phyloP scores from a whole-genome alignment of 148 eudicot genomes.

The Vaccinium darrowii region DNA sequence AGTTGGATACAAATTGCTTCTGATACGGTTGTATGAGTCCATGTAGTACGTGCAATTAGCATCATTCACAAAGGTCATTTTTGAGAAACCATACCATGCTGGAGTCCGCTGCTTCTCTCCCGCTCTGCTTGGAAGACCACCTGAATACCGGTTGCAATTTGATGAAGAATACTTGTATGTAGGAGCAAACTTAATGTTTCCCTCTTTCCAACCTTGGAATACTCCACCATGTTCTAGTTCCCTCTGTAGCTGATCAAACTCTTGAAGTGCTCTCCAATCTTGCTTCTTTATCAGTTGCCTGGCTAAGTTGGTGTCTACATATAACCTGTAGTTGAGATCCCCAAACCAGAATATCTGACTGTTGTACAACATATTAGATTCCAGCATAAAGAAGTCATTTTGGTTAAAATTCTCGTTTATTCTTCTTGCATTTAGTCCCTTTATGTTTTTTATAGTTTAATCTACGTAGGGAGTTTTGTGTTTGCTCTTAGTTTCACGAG shows the following conservation, averaged over 20 bases:
- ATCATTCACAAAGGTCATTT: neutral
- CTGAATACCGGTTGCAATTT: slow-evolving; percentile 54
- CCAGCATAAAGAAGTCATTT: neutral
- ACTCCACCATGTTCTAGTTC: slow-evolving; percentile 58
- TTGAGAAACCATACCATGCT: slow-evolving; percentile 45
- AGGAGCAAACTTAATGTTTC: slow-evolving; percentile 58
- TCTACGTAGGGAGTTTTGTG: neutral
- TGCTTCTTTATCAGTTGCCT: slow-evolving; percentile 47
- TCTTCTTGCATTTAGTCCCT: neutral
- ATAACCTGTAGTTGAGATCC: slow-evolving; percentile 65
- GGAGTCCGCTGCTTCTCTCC: slow-evolving; percentile 72
- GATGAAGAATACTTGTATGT: slow-evolving; percentile 61
- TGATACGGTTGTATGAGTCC: neutral
- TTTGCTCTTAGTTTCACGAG: neutral
- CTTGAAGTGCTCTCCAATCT: slow-evolving; percentile 46
- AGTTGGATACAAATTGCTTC: no score
- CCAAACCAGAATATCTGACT: slow-evolving; percentile 74
- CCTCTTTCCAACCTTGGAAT: slow-evolving; percentile 68
- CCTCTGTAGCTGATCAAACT: slow-evolving; percentile 53
- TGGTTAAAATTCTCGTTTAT: neutral
- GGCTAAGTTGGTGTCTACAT: slow-evolving; percentile 48
- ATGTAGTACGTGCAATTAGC: neutral
- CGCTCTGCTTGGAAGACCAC: slow-evolving; percentile 42
- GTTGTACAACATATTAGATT: slow-evolving; percentile 25
- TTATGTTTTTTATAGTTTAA: no score